Conservation (phyloP, 805 yeast species). For the Saccharomyces jurei region DNA sequence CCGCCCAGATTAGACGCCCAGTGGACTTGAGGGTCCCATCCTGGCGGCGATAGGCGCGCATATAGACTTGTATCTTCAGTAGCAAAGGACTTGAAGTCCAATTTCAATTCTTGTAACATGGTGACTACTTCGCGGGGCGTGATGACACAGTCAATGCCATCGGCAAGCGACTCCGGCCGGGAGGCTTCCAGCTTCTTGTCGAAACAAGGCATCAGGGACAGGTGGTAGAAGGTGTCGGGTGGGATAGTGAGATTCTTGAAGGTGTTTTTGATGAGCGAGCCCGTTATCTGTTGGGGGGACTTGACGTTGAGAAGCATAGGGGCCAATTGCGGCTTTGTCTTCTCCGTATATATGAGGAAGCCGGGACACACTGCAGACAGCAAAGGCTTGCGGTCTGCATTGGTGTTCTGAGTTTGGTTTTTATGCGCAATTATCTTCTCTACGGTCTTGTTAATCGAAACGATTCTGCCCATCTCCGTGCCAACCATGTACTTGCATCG, state of each 20-base stretch:
- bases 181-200: conserved; percentile 95
- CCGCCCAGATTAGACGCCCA: conserved; percentile 78
- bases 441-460: conserved; percentile 47
- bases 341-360: conserved; percentile 91
- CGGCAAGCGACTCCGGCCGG: conserved; percentile 42
- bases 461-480: conserved; percentile 68
- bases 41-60: conserved; percentile 14
- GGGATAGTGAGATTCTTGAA: conserved; percentile 25
- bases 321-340: conserved; percentile 81
- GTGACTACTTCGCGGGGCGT: conserved; percentile 84
- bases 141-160: conserved; percentile 84
- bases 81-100: conserved; percentile 28
- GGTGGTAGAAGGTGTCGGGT: conserved; percentile 52
- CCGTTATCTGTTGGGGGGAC: conserved; percentile 92
- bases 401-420: conserved; percentile 1
- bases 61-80: conserved; percentile 3
- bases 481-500: conserved; percentile 76
- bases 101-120: conserved; percentile 48
- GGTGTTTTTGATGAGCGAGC: conserved; percentile 57
- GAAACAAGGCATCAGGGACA: conserved; percentile 93
- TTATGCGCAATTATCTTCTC: conserved; percentile 30
- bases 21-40: conserved; percentile 37
- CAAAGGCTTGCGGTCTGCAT: conserved; percentile 35
- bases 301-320: conserved; percentile 65
- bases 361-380: conserved; percentile 87